phyloP scores from a whole-genome alignment of 2,329 filamentous ascomycete species.

The Trichoderma aggressivum region DNA sequence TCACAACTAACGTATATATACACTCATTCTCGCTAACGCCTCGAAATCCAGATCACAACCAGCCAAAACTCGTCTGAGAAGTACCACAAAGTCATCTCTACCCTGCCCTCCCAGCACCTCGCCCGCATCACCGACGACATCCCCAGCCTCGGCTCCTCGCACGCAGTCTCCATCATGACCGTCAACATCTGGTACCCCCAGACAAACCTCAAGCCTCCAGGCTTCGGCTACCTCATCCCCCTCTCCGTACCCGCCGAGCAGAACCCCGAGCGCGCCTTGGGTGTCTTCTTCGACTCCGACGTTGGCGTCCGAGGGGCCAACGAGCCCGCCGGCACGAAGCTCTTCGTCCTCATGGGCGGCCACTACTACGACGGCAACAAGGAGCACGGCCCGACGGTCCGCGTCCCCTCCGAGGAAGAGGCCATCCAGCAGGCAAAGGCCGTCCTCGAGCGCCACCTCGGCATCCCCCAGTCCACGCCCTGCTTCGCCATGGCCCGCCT shows the following conservation, averaged over 20 bases:
- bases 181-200: slow-evolving; percentile 83
- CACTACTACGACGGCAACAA: slow-evolving; percentile 71
- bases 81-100: slow-evolving; percentile 62
- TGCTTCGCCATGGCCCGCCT: slow-evolving; percentile 57
- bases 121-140: slow-evolving; percentile 39
- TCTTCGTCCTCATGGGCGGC: slow-evolving; percentile 93
- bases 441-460: slow-evolving; percentile 70
- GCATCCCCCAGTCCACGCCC: slow-evolving; percentile 59
- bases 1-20: background rate
- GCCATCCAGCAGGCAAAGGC: slow-evolving; percentile 66
- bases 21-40: background rate
- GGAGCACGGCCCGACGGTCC: slow-evolving; percentile 20
- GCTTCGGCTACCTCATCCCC: slow-evolving; percentile 92
- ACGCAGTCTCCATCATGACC: slow-evolving; percentile 80
- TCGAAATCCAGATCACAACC: slow-evolving; percentile 22
- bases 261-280: slow-evolving; percentile 80
- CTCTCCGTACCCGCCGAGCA: slow-evolving; percentile 64
- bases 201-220: slow-evolving; percentile 60
- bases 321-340: slow-evolving; percentile 65
- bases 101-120: slow-evolving; percentile 52
- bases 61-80: slow-evolving; percentile 18
- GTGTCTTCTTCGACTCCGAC: slow-evolving; percentile 88
- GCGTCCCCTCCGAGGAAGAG: slow-evolving; percentile 57
- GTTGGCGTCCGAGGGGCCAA: slow-evolving; percentile 49
- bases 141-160: slow-evolving; percentile 50